phyloP scores from a whole-genome alignment of 1,284 basidiomycete species.

The Sanghuangporus weigelae region DNA sequence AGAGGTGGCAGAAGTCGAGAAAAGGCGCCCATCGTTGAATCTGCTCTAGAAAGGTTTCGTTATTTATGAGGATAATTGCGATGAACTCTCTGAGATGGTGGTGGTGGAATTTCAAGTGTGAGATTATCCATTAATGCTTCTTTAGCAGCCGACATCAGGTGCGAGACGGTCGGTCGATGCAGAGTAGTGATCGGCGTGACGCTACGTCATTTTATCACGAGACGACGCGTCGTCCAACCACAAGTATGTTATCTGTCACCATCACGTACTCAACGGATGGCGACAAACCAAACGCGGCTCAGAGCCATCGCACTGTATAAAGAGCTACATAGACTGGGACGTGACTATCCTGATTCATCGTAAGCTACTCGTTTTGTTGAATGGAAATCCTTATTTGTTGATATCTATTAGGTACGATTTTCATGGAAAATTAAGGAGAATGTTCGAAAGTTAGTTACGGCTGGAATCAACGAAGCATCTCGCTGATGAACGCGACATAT shows the following conservation, averaged over 20 bases:
- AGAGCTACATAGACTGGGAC: conserved; percentile 69
- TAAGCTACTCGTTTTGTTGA: conserved; percentile 33
- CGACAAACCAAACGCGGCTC: conserved; percentile 37
- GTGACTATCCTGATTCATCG: conserved; percentile 75
- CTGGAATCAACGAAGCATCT: not conserved
- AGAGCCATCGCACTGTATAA: conserved; percentile 71
- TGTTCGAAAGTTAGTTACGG: conserved; percentile 61
- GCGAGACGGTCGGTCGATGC: not conserved
- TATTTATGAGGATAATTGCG: not conserved
- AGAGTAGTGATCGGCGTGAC: not conserved
- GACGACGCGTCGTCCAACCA: not conserved
- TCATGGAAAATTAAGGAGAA: conserved; percentile 57
- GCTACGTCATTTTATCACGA: not conserved
- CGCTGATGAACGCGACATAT: not conserved
- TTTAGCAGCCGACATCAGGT: no score
- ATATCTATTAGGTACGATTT: conserved; percentile 59
- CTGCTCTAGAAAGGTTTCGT: not conserved
- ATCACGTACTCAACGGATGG: conserved; percentile 25
- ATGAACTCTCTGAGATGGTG: not conserved
- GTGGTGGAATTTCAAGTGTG: not conserved
- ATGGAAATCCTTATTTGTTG: conserved; percentile 15
- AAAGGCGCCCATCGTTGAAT: conserved; percentile 30
- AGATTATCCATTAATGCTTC: not conserved
- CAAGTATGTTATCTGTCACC: not conserved
- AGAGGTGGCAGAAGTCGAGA: conserved; percentile 34